Evolutionary conservation across 202 grass and related monocot species (phyloP), one percentile per base, ranked within the genome.

Genomic region (Musa balbisiana): DNA sequence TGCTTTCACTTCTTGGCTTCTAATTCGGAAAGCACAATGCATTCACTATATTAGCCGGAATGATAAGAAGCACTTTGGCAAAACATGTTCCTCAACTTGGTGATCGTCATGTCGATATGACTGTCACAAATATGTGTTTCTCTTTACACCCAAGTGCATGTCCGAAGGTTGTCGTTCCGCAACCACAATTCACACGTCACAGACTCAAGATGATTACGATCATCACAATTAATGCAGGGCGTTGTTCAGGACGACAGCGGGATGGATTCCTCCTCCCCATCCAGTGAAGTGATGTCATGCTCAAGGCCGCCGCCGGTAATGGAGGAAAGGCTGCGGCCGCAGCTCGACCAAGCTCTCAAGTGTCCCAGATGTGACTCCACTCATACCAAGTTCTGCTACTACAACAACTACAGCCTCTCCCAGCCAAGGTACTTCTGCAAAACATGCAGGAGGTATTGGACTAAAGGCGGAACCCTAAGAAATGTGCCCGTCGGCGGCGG

Each of bases 321-420:
- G 51, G 71, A 73, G n/a, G 11, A 51, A 26, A 54, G 71, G 21
- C 52, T 73, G 71, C 51, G 71, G 51, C 71, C 71, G 0, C 71
- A 54, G 10, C 71, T 29, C 0, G 71, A 73, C 0, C 71, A 73
- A 20, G 71, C 71, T 12, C 23, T 73, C 51, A 97, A 97, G 85
- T 97, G 93, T 84, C 93, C 93, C 62, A 81, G 90, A 8, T 97
- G 93, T 69, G 86, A 92, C 51, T 92, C 93, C 2, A 82, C 88
- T 20, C 86, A 97, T 76, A 97, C 93, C 90, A 97, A 92, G 80
- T 97, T 97, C 87, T 97, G 93, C 86, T 97, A 97, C 86, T 97
- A 97, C 90, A 97, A 97, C 86, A 92, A 97, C 78, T 97, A 97
- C 84, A 97, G 90, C 73, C 84, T 97, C 82, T 92, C 93, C n/a